Evolutionary conservation across 257 asterid genomes (phyloP).

Genomic region (Scutellaria minor): DNA sequence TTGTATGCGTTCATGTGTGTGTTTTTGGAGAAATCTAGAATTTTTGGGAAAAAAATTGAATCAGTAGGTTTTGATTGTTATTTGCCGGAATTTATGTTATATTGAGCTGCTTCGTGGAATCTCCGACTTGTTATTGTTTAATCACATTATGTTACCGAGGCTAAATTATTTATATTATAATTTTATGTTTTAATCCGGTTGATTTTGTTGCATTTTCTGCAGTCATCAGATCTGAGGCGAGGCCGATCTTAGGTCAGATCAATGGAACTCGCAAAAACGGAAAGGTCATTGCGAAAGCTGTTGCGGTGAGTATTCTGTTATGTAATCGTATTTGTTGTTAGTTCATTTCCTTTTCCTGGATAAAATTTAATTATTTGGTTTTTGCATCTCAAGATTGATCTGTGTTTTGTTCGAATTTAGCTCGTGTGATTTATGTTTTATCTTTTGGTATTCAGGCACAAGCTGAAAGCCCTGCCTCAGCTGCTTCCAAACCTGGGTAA

Average conservation of each 20-base stretch:
- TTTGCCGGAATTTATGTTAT: not conserved
- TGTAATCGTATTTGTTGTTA: not conserved
- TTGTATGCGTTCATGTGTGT: not conserved
- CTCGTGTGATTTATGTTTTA: not conserved
- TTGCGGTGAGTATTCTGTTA: constrained; percentile 50
- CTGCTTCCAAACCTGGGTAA: constrained; percentile 66
- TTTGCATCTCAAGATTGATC: not conserved
- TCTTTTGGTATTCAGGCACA: constrained; percentile 47
- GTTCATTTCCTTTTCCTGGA: not conserved
- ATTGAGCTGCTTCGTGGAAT: constrained; percentile 12
- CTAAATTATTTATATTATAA: not conserved
- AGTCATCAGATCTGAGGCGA: constrained; percentile 58
- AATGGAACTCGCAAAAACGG: constrained; percentile 45
- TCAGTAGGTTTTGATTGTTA: constrained; percentile 24
- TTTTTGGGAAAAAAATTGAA: not conserved
- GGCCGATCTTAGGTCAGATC: constrained; percentile 39
- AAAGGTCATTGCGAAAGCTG: constrained; percentile 49
- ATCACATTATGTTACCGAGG: constrained; percentile 15
- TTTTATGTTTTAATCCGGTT: constrained; percentile 16
- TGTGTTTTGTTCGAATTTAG: not conserved
- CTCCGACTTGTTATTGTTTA: not conserved
- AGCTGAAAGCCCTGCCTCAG: constrained; percentile 53
- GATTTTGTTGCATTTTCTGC: constrained; percentile 28
- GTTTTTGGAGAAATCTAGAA: constrained; percentile 1
- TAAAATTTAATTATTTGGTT: not conserved